Evolutionary conservation across 352 stramenopile species (phyloP), one percentile per base, ranked within the genome.

Genomic region (Phytophthora agathidicida): DNA sequence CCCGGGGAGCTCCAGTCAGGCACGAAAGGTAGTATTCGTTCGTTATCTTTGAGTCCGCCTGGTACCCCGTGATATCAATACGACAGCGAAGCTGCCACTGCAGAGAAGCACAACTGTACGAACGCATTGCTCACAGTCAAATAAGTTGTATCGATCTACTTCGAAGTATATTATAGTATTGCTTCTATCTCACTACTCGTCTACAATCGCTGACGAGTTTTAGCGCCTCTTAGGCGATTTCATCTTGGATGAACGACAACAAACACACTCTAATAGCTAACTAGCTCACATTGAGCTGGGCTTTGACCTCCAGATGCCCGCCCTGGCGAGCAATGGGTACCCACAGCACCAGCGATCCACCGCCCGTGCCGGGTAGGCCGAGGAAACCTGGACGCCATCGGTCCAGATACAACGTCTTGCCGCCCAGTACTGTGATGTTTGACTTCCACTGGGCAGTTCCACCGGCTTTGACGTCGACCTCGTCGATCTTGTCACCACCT

Each of bases 371-470:
- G 17, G 79, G 76, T 11, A 91, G 56, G 27, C 78, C 73, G 6
- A 86, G 54, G 37, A 86, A 62, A 26, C 75, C 76, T 2, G 74
- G 68, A 20, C 78, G 78, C 74, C 76, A 88, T 24, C 78, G 81
- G 55, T 88, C 78, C 41, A 89, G 23, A 59, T 88, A 91, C 45
- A 89, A 11, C 8, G 81, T 91, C 67, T 89, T 91, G 43, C 78
- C 71, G 37, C 71, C 53, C 17, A 85, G 69, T 1, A 48, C 53
- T 7, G 54, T 52, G 11, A 80, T 57, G 7, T 36, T 70, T 32
- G 68, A 70, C 7, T 24, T 74, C 75, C 75, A 85, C 20, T 62
- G 30, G 19, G 51, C 72, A 4, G 54, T 77, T 10, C 24, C n/a
- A 8, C 75, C 75, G 26, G 60, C 62, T 16, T 63, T 56, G 13